A percentile compares a stretch with the other conserved stretches of the same genome.
These are phyloP conservation scores for Fusarium miscanthi DNA, from an alignment of 2,329 filamentous ascomycete genomes.

Conservation along the genomic window DNA sequence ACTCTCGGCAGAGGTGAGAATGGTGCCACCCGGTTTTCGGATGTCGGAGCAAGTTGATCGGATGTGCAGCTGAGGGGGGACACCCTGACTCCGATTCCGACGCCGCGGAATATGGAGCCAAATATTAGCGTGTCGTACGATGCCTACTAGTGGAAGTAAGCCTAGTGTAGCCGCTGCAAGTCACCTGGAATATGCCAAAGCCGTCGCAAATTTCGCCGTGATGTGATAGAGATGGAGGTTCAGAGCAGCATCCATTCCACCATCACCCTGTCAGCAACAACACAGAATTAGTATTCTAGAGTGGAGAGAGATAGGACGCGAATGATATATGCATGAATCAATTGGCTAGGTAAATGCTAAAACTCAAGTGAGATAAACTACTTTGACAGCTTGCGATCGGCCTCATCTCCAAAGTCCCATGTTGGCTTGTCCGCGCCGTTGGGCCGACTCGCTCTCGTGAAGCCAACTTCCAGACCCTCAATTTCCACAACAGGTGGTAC, in stretches of 20 bases:
- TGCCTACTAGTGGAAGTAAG: not conserved
- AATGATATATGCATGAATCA: not conserved
- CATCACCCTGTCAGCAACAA: not conserved
- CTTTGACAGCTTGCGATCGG: slow-evolving; percentile 14
- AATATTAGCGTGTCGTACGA: not conserved
- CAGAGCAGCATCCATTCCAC: not conserved
- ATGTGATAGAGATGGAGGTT: not conserved
- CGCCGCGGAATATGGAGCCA: not conserved
- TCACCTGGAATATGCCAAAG: not conserved
- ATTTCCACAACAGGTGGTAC: slow-evolving; percentile 60
- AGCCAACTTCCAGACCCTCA: slow-evolving; percentile 57
- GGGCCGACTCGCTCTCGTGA: slow-evolving; percentile 55
- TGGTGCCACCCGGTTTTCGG: slow-evolving; percentile 14
- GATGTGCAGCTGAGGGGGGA: slow-evolving; percentile 1
- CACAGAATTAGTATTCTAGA: not conserved
- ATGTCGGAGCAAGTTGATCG: slow-evolving; percentile 23
- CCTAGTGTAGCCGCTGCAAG: not conserved
- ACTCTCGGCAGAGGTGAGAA: slow-evolving; percentile 13
- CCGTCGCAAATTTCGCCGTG: not conserved
- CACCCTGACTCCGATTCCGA: slow-evolving; percentile 30
- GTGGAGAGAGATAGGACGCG: fast-evolving
- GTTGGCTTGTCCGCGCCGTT: slow-evolving; percentile 68
- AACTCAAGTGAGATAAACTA: not conserved
- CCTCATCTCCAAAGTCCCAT: slow-evolving; percentile 58
- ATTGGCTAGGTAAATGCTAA: not conserved